Conservation (phyloP, 208 protist genomes). For the Acanthamoeba culbertsoni region DNA sequence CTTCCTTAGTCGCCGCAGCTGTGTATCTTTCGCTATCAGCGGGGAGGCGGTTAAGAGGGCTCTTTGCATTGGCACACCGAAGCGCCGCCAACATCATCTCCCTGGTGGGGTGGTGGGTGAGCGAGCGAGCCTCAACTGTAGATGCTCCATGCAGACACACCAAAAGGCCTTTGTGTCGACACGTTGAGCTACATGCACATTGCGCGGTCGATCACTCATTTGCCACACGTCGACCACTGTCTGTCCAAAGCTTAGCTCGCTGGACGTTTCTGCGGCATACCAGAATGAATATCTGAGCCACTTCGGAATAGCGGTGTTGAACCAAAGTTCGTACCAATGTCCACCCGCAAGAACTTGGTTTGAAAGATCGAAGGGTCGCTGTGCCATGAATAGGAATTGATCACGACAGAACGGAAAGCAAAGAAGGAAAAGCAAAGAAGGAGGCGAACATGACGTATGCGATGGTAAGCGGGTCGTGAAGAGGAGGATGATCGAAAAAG, state of each 20-base stretch:
- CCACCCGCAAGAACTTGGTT: constrained; percentile 42
- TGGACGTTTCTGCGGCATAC: not conserved
- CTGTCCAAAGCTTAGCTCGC: constrained; percentile 45
- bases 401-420: not conserved
- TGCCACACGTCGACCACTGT: constrained; percentile 55
- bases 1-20: not conserved
- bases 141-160: not conserved
- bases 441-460: constrained; percentile 39
- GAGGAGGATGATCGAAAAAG: constrained; percentile 60
- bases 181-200: constrained; percentile 18
- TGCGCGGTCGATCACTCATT: not conserved
- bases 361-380: constrained; percentile 26
- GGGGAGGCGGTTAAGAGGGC: not conserved
- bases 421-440: not conserved
- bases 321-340: constrained; percentile 37
- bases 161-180: constrained; percentile 7
- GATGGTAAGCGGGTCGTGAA: constrained; percentile 66
- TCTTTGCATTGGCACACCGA: not conserved
- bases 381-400: not conserved
- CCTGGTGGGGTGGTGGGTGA: not conserved
- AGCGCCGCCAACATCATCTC: not conserved
- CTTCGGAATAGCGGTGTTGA: not conserved
- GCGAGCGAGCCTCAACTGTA: not conserved
- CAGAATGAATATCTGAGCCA: not conserved
- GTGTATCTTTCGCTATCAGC: not conserved